Evolutionary conservation across 2,329 filamentous ascomycete genomes (phyloP).

Genomic region (Talaromyces sp.): DNA sequence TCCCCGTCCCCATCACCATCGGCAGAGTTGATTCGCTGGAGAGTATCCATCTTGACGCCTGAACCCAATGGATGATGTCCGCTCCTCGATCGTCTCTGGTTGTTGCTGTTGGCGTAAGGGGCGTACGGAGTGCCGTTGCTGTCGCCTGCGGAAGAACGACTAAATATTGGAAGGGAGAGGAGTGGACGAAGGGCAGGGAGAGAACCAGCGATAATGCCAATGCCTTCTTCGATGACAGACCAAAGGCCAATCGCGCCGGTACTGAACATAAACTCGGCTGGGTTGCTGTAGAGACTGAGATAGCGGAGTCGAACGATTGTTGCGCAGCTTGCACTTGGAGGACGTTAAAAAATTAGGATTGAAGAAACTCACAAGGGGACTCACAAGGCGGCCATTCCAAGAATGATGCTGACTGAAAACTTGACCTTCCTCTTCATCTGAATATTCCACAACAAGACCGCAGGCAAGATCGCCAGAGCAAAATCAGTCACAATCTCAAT

Average conservation of each 20-base stretch:
- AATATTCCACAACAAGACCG: constrained; percentile 8
- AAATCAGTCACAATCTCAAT: constrained; percentile 14
- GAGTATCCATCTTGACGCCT: constrained; percentile 7
- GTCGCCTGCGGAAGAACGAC: constrained; percentile 7
- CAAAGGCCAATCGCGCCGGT: constrained; percentile 45
- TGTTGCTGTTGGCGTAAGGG: background rate
- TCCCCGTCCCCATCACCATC: background rate
- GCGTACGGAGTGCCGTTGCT: background rate
- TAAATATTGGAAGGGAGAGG: constrained; percentile 24
- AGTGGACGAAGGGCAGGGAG: constrained; percentile 51
- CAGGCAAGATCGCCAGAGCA: constrained; percentile 8
- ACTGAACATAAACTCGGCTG: constrained; percentile 15
- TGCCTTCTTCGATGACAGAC: constrained; percentile 35
- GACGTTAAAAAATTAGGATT: background rate
- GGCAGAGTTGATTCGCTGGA: background rate
- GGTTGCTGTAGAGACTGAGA: constrained; percentile 13
- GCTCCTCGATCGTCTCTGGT: background rate
- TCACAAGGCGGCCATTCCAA: constrained; percentile 14
- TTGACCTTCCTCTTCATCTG: constrained; percentile 14
- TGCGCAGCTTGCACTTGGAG: constrained; percentile 10
- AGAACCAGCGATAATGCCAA: constrained; percentile 45
- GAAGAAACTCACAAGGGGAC: background rate
- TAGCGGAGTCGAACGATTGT: constrained; percentile 14
- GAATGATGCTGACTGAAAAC: constrained; percentile 8
- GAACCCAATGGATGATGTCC: background rate